Percentiles rank a stretch among this genome's conserved stretches.
Conservation (phyloP, 306 rosid species). For the Pterocarpus santalinus region DNA sequence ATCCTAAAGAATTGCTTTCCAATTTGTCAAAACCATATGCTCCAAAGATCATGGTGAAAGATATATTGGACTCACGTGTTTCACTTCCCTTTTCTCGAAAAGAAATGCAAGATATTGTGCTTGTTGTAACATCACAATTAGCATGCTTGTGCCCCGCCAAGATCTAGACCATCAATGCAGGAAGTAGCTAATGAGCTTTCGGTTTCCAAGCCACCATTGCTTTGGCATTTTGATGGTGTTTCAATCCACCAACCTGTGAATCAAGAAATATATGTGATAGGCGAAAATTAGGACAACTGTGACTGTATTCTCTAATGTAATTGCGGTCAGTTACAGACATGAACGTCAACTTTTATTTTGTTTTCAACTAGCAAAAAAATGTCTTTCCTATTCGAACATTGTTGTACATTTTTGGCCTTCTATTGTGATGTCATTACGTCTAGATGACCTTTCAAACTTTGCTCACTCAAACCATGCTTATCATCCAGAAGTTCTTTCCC, state of each 20-base stretch:
- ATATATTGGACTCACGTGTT: conserved; percentile 17
- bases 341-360: no score
- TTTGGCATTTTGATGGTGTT: background rate
- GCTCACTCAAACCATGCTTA: no score
- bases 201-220: background rate
- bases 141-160: conserved; percentile 13
- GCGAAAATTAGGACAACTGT: background rate
- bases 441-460: no score
- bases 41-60: conserved; percentile 19
- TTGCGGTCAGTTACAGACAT: no score
- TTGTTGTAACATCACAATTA: conserved; percentile 21
- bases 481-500: no score
- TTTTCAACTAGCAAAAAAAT: no score
- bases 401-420: no score
- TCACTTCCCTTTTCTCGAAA: conserved; percentile 4
- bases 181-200: conserved; percentile 24
- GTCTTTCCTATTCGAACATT: no score
- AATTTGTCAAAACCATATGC: background rate
- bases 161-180: conserved; percentile 29
- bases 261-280: background rate
- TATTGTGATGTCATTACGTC: no score
- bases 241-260: conserved; percentile 12
- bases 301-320: background rate
- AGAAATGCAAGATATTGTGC: conserved; percentile 32
- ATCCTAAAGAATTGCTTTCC: conserved; percentile 31